Percentiles rank a stretch among this genome's conserved stretches.
Evolutionary conservation across 2,329 filamentous ascomycete species (phyloP).

Genomic region (Neurospora sp.): DNA sequence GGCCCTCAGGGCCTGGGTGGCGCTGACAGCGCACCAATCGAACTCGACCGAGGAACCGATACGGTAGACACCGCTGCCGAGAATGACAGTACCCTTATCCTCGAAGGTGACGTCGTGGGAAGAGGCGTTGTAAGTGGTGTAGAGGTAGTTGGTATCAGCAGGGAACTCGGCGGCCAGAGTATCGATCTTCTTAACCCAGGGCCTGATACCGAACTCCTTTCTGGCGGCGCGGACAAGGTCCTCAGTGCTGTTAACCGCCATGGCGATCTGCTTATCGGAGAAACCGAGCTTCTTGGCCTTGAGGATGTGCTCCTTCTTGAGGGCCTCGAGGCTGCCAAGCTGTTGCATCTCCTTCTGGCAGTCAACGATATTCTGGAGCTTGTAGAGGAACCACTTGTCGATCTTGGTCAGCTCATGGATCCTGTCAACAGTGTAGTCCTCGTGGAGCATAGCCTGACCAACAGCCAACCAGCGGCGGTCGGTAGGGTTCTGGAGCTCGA

Average conservation of each 20-base stretch:
- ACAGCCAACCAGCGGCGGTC: conserved; percentile 96
- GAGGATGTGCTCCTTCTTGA: conserved; percentile 81
- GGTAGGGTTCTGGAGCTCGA: conserved; percentile 81
- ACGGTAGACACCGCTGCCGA: conserved; percentile 93
- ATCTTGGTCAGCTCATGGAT: conserved; percentile 95
- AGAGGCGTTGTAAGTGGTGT: conserved; percentile 95
- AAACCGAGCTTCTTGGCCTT: conserved; percentile 98
- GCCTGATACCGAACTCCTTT: conserved; percentile 78
- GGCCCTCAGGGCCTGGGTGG: conserved; percentile 68
- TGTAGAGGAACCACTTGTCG: conserved; percentile 98
- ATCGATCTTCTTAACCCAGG: conserved; percentile 98
- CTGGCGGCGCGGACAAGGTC: conserved; percentile 80
- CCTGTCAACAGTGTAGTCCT: conserved; percentile 86
- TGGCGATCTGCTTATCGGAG: conserved; percentile 90
- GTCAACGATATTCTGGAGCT: conserved; percentile 94
- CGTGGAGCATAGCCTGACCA: conserved; percentile 94
- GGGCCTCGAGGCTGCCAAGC: conserved; percentile 68
- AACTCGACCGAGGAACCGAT: conserved; percentile 98
- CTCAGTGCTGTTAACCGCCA: conserved; percentile 75
- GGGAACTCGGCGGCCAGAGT: conserved; percentile 96
- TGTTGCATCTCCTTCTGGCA: conserved; percentile 78
- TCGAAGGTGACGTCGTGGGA: conserved; percentile 91
- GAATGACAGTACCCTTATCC: conserved; percentile 79
- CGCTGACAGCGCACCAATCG: conserved; percentile 94
- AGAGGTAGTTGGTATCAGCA: conserved; percentile 88